These are phyloP conservation scores for Besnoitia besnoiti DNA, from an alignment of 169 alveolate genomes.

Conservation along the genomic window DNA sequence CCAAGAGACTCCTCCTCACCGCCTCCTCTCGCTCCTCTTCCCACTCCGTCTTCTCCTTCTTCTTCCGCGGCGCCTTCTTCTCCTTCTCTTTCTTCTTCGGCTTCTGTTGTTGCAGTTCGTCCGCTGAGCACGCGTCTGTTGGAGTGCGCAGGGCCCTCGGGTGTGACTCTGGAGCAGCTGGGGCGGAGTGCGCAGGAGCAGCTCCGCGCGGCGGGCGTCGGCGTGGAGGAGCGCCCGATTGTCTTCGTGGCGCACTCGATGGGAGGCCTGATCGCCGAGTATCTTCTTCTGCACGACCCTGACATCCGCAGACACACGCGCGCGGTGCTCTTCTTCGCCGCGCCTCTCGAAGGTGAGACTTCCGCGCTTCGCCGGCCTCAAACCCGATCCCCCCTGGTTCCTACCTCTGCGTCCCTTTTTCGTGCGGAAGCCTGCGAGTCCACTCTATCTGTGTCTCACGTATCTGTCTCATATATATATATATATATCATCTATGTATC, in stretches of 20 bases:
- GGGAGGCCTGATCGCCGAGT: slow-evolving; percentile 47
- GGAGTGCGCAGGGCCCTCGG: background rate
- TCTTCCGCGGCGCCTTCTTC: background rate
- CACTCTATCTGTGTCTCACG: background rate
- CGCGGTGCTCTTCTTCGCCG: slow-evolving; percentile 19
- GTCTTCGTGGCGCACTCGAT: slow-evolving; percentile 53
- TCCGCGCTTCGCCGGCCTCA: background rate
- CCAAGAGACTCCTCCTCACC: too few relatives aligned
- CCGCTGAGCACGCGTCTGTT: background rate
- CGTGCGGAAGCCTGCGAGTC: too few relatives aligned
- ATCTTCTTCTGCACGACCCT: background rate
- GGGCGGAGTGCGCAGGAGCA: background rate
- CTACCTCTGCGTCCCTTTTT: background rate
- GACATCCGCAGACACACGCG: slow-evolving; percentile 6
- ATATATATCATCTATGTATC: background rate
- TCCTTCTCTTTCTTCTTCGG: background rate
- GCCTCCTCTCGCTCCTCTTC: background rate
- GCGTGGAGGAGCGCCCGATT: slow-evolving; percentile 6
- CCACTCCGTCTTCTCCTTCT: background rate
- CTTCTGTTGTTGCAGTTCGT: background rate
- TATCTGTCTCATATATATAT: background rate
- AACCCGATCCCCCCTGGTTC: background rate
- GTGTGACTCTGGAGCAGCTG: slow-evolving; percentile 4
- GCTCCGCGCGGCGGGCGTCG: slow-evolving; percentile 25
- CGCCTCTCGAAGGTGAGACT: slow-evolving; percentile 20